Evolutionary conservation across 1,284 basidiomycete species (phyloP).

Genomic region (Tilletiopsis washingtonensis): DNA sequence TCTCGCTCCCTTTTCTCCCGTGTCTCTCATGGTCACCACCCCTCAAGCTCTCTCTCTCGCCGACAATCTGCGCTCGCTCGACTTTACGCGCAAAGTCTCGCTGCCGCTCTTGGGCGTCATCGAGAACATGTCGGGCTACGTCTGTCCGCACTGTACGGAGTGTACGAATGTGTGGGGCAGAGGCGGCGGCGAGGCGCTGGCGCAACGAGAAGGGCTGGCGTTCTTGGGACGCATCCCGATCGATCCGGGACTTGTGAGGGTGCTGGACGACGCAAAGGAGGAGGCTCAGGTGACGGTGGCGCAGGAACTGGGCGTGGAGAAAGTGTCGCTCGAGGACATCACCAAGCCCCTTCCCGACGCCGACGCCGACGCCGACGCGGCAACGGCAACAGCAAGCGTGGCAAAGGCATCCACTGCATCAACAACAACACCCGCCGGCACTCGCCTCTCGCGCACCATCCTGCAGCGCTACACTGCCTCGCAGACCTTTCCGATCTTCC

Average conservation of each 20-base stretch:
- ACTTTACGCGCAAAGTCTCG: slow-evolving; percentile 78
- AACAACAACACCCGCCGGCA: slow-evolving; percentile 19
- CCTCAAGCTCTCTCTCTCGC: slow-evolving; percentile 92
- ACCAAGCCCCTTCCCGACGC: background rate
- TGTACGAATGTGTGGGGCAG: slow-evolving; percentile 90
- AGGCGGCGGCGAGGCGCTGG: slow-evolving; percentile 72
- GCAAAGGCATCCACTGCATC: background rate
- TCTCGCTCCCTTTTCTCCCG: slow-evolving; percentile 60
- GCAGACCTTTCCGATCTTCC: slow-evolving; percentile 41
- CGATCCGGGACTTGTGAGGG: slow-evolving; percentile 78
- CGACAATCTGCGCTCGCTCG: slow-evolving; percentile 90
- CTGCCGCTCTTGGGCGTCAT: slow-evolving; percentile 87
- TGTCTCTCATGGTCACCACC: slow-evolving; percentile 86
- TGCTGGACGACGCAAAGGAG: slow-evolving; percentile 65
- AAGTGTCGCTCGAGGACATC: background rate
- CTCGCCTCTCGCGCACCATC: slow-evolving; percentile 29
- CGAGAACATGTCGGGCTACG: slow-evolving; percentile 98
- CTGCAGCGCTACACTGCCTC: slow-evolving; percentile 34
- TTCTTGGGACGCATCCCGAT: slow-evolving; percentile 90
- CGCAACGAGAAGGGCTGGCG: slow-evolving; percentile 61
- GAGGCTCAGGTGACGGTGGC: slow-evolving; percentile 13
- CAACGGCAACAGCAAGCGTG: background rate
- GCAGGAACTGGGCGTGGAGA: background rate
- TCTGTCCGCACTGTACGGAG: slow-evolving; percentile 75
- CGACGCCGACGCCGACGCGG: background rate